Evolutionary conservation across 139 green algal genomes (phyloP), one percentile per base, ranked within the genome.

Genomic region (Micromonas commoda): DNA sequence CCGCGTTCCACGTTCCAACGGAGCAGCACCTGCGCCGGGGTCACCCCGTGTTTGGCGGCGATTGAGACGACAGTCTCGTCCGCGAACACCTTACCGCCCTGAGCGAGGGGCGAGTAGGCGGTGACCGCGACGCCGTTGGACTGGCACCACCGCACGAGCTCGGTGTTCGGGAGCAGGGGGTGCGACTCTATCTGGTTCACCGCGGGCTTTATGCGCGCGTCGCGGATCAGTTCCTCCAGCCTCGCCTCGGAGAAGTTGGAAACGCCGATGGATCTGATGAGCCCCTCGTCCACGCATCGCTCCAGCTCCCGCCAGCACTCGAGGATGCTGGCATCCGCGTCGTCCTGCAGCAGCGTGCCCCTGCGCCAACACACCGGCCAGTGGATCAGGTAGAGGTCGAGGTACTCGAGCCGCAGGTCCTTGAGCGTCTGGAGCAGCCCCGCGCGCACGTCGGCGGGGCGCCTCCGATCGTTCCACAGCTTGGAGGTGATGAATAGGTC

Each of bases 1-100:
- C 86, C 88, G 26, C 88, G 61, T 60, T 93, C 86, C 31, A 95
- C 45, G 1, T 81, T 87, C 91, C 91, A 96, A 6, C 86, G 73
- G 79, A 95, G 79, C 78, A 95, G 76, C 76, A 93, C 86, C 33
- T 78, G 53, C 32, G 52, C 53, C 1, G 72, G 72, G 19, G 72
- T 57, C 21, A 33, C 29, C 6, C 20, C 16, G 1, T 57, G 21
- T 35, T 68, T 69, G 32, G 52, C 52, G 0, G 72, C 72, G 24
- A 78, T 70, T 31, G 60, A 13, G 23, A 2, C 19, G 23, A 76
- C 37, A 0, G 70, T 45, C 20, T 31, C 34, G 33, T 77, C 26
- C 67, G 28, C 52, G 28, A 75, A 77, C 31, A 61, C 23, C 35
- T 32, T 23, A n/a, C 39, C 35, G 23, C 77, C 37, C 26, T 32